Conservation (phyloP, 495 filamentous ascomycete genomes). For the Elasticomyces elasticus region DNA sequence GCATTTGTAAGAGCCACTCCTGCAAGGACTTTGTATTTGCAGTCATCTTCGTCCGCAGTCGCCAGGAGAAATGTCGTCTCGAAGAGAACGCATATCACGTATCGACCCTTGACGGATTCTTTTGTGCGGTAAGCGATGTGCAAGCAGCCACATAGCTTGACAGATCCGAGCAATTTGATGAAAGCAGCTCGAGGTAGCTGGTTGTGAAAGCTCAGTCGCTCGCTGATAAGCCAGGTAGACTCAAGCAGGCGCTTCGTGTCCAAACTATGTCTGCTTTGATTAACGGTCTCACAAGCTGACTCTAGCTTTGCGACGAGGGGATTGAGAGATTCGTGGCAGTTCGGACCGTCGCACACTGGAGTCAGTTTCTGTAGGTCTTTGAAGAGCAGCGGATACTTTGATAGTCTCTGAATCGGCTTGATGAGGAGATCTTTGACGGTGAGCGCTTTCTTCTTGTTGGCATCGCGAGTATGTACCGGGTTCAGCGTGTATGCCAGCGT, state of each 20-base stretch:
- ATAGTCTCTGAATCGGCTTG: conserved; percentile 93
- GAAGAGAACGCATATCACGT: conserved; percentile 83
- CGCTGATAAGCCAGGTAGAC: conserved; percentile 68
- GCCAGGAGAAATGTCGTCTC: conserved; percentile 72
- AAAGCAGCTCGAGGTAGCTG: conserved; percentile 44
- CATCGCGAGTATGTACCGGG: conserved; percentile 54
- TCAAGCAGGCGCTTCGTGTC: conserved; percentile 41
- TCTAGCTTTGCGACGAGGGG: conserved; percentile 62
- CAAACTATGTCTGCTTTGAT: conserved; percentile 53
- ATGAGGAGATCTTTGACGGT: conserved; percentile 79
- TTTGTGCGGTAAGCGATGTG: conserved; percentile 72
- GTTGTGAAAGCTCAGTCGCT: conserved; percentile 61
- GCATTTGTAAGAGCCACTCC: conserved; percentile 61
- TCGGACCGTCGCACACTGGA: conserved; percentile 71
- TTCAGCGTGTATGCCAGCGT: conserved; percentile 65
- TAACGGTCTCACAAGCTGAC: conserved; percentile 62
- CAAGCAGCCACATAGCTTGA: conserved; percentile 76
- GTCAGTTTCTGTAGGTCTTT: conserved; percentile 72
- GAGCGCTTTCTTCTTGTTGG: conserved; percentile 60
- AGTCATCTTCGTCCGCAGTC: conserved; percentile 47
- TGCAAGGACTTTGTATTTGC: conserved; percentile 61
- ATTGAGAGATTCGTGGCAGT: conserved; percentile 66
- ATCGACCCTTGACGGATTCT: conserved; percentile 58
- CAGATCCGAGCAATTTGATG: conserved; percentile 69
- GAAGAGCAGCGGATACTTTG: conserved; percentile 85